These are phyloP conservation scores for Tremellales sp. DNA, from an alignment of 1,284 basidiomycete genomes.

Conservation along the genomic window DNA sequence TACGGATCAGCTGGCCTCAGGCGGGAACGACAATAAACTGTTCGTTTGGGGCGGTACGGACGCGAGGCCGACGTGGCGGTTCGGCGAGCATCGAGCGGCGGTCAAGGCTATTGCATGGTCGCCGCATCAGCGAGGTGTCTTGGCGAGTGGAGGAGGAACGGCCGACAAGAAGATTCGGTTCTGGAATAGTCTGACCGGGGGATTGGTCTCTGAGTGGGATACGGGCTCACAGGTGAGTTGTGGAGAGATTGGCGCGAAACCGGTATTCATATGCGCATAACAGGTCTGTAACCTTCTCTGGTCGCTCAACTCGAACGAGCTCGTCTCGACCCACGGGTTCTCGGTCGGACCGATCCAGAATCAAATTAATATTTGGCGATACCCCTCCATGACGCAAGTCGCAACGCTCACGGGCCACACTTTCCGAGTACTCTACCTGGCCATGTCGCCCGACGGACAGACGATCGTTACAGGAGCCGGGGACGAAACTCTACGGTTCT, in stretches of 20 bases:
- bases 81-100: constrained; percentile 93
- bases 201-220: constrained; percentile 77
- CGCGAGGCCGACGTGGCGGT: constrained; percentile 78
- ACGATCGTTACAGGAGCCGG: constrained; percentile 98
- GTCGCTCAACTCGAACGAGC: constrained; percentile 92
- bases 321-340: constrained; percentile 97
- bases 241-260: background rate
- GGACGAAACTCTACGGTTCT: constrained; percentile 94
- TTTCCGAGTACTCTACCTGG: constrained; percentile 88
- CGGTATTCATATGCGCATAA: background rate
- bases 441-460: constrained; percentile 94
- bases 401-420: constrained; percentile 93
- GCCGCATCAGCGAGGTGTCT: constrained; percentile 83
- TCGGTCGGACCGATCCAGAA: constrained; percentile 91
- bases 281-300: constrained; percentile 97
- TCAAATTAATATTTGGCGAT: constrained; percentile 98
- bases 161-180: constrained; percentile 96
- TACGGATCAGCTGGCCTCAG: constrained; percentile 77
- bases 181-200: constrained; percentile 90
- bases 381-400: constrained; percentile 87
- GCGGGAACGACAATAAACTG: constrained; percentile 98
- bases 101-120: constrained; percentile 99
- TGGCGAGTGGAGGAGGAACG: constrained; percentile 96
- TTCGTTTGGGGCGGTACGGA: constrained; percentile 82
- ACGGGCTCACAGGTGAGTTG: constrained; percentile 82